A percentile compares a stretch with the other conserved stretches of the same genome.
phyloP scores from a whole-genome alignment of 2,329 filamentous ascomycete genomes.

The Sphaerostilbella broomeana region DNA sequence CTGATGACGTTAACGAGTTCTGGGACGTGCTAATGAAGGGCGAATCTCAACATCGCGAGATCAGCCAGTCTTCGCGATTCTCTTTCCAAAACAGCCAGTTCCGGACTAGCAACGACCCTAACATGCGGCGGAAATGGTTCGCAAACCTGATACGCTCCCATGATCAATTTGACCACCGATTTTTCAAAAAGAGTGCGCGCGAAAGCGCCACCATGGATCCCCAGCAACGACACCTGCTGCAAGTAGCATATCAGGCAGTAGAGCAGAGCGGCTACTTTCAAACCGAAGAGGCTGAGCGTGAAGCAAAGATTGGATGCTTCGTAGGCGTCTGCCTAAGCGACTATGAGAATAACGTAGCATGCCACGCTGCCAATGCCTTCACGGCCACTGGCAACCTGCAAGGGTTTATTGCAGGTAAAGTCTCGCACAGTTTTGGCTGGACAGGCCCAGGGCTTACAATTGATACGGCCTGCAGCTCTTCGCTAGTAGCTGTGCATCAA shows the following conservation, averaged over 20 bases:
- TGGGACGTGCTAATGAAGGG: slow-evolving; percentile 24
- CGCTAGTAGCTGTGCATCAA: slow-evolving; percentile 28
- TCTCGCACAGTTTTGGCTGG: slow-evolving; percentile 34
- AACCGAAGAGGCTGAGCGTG: not conserved
- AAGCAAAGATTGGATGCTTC: slow-evolving; percentile 27
- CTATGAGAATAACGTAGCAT: slow-evolving; percentile 36
- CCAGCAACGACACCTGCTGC: slow-evolving; percentile 32
- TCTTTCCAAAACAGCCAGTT: not conserved
- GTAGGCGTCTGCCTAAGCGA: slow-evolving; percentile 30
- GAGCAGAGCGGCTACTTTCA: slow-evolving; percentile 23
- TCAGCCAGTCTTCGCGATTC: not conserved
- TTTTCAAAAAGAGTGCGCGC: slow-evolving; percentile 34
- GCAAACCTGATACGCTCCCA: slow-evolving; percentile 20
- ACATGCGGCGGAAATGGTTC: slow-evolving; percentile 12
- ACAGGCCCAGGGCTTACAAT: slow-evolving; percentile 29
- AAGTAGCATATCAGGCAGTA: slow-evolving; percentile 36
- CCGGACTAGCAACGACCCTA: not conserved
- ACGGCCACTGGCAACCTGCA: slow-evolving; percentile 29
- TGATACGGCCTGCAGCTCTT: slow-evolving; percentile 35
- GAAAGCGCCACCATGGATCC: slow-evolving; percentile 34
- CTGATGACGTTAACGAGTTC: slow-evolving; percentile 26
- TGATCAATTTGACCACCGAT: slow-evolving; percentile 31
- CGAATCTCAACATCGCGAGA: slow-evolving; percentile 11
- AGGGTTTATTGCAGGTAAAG: slow-evolving; percentile 27
- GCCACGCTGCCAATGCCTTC: slow-evolving; percentile 31